Evolutionary conservation across 768 basidiomycete species (phyloP).

Genomic region (Amanita phalloides): DNA sequence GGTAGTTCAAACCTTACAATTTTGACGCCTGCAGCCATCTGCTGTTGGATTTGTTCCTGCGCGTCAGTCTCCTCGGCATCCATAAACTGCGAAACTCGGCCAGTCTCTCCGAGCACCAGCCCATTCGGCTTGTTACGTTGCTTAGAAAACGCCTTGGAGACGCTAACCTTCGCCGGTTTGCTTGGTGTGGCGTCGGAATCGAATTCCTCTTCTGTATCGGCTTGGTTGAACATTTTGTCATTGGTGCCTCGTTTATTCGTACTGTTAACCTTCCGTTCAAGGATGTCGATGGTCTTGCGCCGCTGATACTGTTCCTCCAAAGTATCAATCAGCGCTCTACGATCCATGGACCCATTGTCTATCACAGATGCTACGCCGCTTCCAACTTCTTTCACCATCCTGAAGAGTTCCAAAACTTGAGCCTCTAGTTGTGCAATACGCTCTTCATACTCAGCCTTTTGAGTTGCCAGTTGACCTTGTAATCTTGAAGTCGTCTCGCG

Average conservation of each 20-base stretch:
- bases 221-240: constrained; percentile 9
- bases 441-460: constrained; percentile 75
- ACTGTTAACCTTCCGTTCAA: constrained; percentile 57
- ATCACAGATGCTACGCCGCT: constrained; percentile 68
- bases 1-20: constrained; percentile 24
- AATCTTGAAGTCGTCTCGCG: constrained; percentile 69
- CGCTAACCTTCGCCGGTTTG: constrained; percentile 30
- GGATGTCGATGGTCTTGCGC: constrained; percentile 71
- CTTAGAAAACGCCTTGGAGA: constrained; percentile 14
- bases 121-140: constrained; percentile 18
- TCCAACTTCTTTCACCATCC: constrained; percentile 83
- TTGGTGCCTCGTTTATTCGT: constrained; percentile 18
- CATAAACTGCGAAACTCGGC: constrained; percentile 75
- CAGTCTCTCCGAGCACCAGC: constrained; percentile 30
- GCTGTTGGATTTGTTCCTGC: constrained; percentile 80
- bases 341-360: constrained; percentile 54
- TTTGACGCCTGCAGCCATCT: constrained; percentile 63
- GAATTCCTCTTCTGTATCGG: constrained; percentile 32
- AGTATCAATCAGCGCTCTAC: constrained; percentile 68
- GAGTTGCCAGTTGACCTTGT: constrained; percentile 66
- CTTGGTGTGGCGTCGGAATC: constrained; percentile 49
- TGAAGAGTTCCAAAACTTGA: constrained; percentile 89
- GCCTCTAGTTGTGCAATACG: constrained; percentile 81
- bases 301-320: constrained; percentile 79
- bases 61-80: constrained; percentile 81